phyloP scores from a whole-genome alignment of 306 rosid species.

The Alnus rubra region DNA sequence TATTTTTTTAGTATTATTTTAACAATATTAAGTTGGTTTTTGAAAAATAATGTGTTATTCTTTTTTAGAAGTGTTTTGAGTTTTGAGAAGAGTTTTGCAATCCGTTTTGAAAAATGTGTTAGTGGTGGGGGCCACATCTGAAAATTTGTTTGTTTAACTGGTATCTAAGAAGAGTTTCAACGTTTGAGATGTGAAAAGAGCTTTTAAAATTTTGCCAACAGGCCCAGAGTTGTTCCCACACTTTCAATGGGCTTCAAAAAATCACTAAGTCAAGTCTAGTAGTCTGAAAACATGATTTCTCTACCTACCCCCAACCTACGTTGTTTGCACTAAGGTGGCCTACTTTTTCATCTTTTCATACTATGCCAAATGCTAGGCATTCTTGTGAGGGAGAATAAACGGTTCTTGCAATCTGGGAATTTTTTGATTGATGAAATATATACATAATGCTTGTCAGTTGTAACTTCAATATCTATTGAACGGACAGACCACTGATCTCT shows the following conservation, averaged over 20 bases:
- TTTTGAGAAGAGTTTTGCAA: too few species aligned
- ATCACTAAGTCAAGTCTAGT: not conserved
- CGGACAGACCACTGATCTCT: not conserved
- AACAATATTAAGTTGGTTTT: too few species aligned
- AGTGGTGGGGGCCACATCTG: too few species aligned
- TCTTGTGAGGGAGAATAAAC: not conserved
- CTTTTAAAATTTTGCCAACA: too few species aligned
- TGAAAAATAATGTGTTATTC: too few species aligned
- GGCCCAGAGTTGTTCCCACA: not conserved
- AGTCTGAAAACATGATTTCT: not conserved
- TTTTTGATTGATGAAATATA: not conserved
- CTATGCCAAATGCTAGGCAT: not conserved
- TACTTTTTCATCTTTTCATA: not conserved
- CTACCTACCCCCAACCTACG: not conserved
- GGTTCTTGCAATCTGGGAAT: not conserved
- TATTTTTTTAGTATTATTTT: too few species aligned
- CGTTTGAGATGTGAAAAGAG: too few species aligned
- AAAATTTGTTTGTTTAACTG: too few species aligned
- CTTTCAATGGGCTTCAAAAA: not conserved
- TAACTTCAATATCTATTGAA: not conserved
- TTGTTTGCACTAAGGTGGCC: not conserved
- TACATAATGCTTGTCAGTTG: not conserved
- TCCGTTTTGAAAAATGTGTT: too few species aligned
- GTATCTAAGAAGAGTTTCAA: too few species aligned
- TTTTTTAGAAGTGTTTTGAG: too few species aligned